These are phyloP conservation scores for Scutellaria baicalensis DNA, from an alignment of 257 asterid genomes.

Conservation along the genomic window DNA sequence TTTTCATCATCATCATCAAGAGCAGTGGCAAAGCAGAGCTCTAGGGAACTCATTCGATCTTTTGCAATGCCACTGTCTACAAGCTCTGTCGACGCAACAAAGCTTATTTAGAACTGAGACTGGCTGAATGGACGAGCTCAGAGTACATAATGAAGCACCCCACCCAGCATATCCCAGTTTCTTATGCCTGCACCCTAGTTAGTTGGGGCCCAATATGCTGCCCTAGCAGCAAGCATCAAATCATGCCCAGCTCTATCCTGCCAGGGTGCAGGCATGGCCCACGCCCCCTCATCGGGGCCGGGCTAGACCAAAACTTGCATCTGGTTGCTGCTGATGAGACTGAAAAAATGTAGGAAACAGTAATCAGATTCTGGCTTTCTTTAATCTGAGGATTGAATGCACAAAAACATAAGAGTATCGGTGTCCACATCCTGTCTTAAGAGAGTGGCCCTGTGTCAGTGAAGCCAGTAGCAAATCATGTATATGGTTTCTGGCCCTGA, in stretches of 20 bases:
- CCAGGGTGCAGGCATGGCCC: conserved; percentile 97
- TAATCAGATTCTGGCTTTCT: neutral
- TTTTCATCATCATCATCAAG: conserved; percentile 37
- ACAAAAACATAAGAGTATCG: neutral
- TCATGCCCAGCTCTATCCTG: conserved; percentile 28
- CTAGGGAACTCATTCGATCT: conserved; percentile 38
- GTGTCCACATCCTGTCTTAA: neutral
- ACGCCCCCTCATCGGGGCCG: conserved; percentile 99
- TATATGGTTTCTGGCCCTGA: neutral
- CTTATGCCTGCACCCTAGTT: conserved; percentile 90
- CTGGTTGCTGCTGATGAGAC: conserved; percentile 71
- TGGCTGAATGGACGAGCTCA: conserved; percentile 28
- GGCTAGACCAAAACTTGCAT: conserved; percentile 85
- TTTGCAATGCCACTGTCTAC: conserved; percentile 28
- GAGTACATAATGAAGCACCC: conserved; percentile 15
- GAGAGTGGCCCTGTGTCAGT: neutral
- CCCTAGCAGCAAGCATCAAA: conserved; percentile 40
- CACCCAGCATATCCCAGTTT: conserved; percentile 50
- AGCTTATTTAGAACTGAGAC: conserved; percentile 48
- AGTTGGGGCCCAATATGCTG: conserved; percentile 34
- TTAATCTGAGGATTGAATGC: neutral
- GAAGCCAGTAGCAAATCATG: neutral
- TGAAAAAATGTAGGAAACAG: conserved; percentile 21
- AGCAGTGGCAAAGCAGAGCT: conserved; percentile 27
- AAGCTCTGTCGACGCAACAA: conserved; percentile 36